Percentiles rank a stretch among this genome's conserved stretches.
Evolutionary conservation across 164 flowering plant species (phyloP).

Genomic region (Annona cherimola): DNA sequence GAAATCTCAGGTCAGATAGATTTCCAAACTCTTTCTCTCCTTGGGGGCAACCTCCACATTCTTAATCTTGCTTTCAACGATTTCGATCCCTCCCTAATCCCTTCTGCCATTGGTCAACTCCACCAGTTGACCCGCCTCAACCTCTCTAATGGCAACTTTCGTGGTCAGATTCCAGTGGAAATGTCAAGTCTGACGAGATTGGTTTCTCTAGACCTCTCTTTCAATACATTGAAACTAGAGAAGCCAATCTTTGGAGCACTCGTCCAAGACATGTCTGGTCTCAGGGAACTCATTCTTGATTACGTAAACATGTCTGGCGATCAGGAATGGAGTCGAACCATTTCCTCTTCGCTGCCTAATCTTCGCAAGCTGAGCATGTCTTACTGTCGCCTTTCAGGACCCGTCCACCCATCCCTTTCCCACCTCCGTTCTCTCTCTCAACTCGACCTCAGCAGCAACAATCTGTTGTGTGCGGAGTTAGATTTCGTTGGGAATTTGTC

Average conservation of each 20-base stretch:
- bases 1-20: constrained; percentile 16
- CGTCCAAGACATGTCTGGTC: constrained; percentile 20
- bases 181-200: constrained; percentile 25
- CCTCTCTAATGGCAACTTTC: constrained; percentile 34
- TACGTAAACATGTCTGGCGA: constrained; percentile 28
- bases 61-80: constrained; percentile 35
- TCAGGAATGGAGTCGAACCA: constrained; percentile 18
- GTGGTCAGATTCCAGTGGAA: constrained; percentile 35
- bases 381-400: background rate
- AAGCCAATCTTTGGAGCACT: constrained; percentile 23
- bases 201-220: constrained; percentile 17
- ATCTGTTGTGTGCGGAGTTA: constrained; percentile 23
- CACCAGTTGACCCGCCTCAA: constrained; percentile 30
- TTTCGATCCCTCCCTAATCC: constrained; percentile 25
- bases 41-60: constrained; percentile 18
- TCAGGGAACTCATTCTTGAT: constrained; percentile 31
- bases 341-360: constrained; percentile 27
- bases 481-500: constrained; percentile 24
- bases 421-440: constrained; percentile 16
- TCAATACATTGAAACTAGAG: background rate
- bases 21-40: background rate
- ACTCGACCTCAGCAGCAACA: constrained; percentile 23
- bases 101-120: constrained; percentile 29
- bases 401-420: constrained; percentile 17
- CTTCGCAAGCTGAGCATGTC: background rate